Conservation (phyloP, 495 filamentous ascomycete genomes). For the Mycothermus thermophilus region DNA sequence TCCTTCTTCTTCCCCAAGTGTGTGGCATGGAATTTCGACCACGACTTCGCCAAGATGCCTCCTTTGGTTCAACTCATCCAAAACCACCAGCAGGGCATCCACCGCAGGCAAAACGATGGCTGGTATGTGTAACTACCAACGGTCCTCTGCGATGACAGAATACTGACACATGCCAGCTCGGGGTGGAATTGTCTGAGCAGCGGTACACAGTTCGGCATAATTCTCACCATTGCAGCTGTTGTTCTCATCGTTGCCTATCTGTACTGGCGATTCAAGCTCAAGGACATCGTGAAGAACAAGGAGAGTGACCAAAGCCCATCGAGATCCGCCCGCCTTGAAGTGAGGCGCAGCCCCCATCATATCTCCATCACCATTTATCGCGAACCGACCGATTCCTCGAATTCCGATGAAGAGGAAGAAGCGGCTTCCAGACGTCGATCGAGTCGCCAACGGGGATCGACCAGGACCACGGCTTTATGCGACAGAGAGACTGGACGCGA, state of each 20-base stretch:
- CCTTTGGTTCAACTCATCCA: neutral
- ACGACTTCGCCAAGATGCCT: too few species aligned
- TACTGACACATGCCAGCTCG: neutral
- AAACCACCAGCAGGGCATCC: neutral
- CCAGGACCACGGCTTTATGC: neutral
- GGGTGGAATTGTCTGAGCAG: slow-evolving; percentile 13
- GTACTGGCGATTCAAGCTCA: slow-evolving; percentile 4
- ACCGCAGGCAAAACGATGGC: too few species aligned
- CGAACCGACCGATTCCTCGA: neutral
- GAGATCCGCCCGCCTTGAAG: neutral
- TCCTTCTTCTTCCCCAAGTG: too few species aligned
- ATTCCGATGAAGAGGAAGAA: neutral
- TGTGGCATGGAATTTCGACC: too few species aligned
- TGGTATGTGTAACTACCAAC: too few species aligned
- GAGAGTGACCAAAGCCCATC: neutral
- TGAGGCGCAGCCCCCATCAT: neutral
- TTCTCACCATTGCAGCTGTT: slow-evolving; percentile 3
- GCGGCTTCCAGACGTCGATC: neutral
- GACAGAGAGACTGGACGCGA: neutral
- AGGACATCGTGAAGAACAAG: neutral
- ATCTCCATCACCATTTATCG: slow-evolving; percentile 6
- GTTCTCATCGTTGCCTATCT: neutral
- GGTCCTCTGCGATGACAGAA: too few species aligned
- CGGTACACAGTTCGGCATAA: slow-evolving; percentile 8
- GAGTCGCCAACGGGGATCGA: neutral